Conservation (phyloP, 305 asterid genomes). For the Andrographis paniculata region DNA sequence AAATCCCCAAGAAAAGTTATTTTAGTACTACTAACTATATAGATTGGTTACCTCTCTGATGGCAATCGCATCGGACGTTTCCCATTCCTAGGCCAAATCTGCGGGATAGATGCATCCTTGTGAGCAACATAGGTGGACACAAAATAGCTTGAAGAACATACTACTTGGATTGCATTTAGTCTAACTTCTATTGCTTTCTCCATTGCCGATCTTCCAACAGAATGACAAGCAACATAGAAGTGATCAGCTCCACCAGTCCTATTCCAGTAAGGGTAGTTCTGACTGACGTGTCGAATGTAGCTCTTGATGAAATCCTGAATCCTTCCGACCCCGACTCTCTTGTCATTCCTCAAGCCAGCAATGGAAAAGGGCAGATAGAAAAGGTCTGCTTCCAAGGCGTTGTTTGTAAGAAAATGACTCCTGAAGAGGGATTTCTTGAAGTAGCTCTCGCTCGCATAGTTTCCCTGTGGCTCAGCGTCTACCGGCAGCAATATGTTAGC, state of each 20-base stretch:
- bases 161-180: constrained; percentile 76
- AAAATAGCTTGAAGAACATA: constrained; percentile 85
- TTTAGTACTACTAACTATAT: no score
- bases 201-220: constrained; percentile 74
- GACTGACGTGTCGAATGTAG: constrained; percentile 40
- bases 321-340: constrained; percentile 62
- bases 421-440: constrained; percentile 67
- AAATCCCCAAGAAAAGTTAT: no score
- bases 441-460: constrained; percentile 90
- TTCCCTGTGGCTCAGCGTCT: constrained; percentile 44
- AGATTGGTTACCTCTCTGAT: constrained; percentile 32
- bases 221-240: constrained; percentile 84
- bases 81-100: constrained; percentile 85
- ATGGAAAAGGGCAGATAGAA: constrained; percentile 88
- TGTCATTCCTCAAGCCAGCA: constrained; percentile 60
- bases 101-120: constrained; percentile 83
- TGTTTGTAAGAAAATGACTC: constrained; percentile 56
- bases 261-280: constrained; percentile 63
- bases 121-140: constrained; percentile 63
- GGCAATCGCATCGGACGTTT: constrained; percentile 33
- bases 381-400: constrained; percentile 62
- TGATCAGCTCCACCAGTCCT: constrained; percentile 81
- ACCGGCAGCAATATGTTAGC: constrained; percentile 44
- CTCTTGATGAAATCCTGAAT: constrained; percentile 40
- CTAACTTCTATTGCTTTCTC: constrained; percentile 54